These are phyloP conservation scores for Trypanosomatidae sp. DNA, from an alignment of 208 protist genomes.

Conservation along the genomic window DNA sequence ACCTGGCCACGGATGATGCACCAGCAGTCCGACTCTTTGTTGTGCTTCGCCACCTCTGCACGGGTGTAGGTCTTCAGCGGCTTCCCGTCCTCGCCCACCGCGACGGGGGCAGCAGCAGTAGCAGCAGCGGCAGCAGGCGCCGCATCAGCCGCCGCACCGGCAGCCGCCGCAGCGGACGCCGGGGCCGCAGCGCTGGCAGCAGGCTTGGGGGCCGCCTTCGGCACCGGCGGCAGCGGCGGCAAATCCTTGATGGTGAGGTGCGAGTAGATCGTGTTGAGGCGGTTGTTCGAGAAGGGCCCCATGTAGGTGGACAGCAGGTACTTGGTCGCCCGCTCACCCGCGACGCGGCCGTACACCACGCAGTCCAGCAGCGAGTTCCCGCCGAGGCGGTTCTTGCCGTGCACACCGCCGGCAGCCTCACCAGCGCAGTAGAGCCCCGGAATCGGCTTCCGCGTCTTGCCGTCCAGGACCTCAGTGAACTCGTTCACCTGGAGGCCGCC, in stretches of 20 bases:
- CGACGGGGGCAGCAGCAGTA: no score
- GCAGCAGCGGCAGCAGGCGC: no score
- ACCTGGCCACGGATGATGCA: slow-evolving; percentile 50
- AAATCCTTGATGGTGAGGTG: slow-evolving; percentile 37
- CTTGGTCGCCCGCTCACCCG: slow-evolving; percentile 51
- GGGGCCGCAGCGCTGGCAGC: slow-evolving; percentile 11
- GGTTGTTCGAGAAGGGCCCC: slow-evolving; percentile 52
- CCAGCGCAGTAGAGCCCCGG: slow-evolving; percentile 92
- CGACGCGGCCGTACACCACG: slow-evolving; percentile 92
- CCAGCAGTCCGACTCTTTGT: slow-evolving; percentile 61
- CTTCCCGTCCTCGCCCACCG: slow-evolving; percentile 22
- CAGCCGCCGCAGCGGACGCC: slow-evolving; percentile 35
- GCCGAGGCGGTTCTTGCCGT: slow-evolving; percentile 94
- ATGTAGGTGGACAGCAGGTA: slow-evolving; percentile 59
- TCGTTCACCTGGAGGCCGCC: slow-evolving; percentile 88
- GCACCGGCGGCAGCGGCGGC: slow-evolving; percentile 33
- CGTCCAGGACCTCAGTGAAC: slow-evolving; percentile 64
- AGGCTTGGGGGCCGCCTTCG: slow-evolving; percentile 35
- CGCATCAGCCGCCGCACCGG: no score
- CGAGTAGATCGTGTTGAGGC: slow-evolving; percentile 48
- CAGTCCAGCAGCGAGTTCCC: slow-evolving; percentile 96
- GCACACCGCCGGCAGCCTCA: slow-evolving; percentile 95
- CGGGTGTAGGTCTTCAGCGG: slow-evolving; percentile 31
- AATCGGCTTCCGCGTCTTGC: slow-evolving; percentile 45
- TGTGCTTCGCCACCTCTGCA: slow-evolving; percentile 71